Evolutionary conservation across 1,284 basidiomycete species (phyloP).

Genomic region (Albatrellus sp.): DNA sequence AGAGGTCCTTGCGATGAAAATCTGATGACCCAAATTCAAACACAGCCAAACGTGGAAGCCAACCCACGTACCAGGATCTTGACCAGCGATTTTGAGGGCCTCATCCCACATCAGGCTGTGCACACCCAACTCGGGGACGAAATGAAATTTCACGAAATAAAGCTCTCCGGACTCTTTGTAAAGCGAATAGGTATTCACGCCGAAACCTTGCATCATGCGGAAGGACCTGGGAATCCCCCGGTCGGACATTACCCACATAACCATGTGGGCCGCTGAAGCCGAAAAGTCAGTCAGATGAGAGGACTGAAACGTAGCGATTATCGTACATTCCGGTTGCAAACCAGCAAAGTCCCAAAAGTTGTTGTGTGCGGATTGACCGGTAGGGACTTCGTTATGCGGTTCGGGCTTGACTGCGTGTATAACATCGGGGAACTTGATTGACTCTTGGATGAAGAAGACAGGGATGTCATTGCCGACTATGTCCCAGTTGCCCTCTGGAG

Average conservation of each 20-base stretch:
- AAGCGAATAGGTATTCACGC: conserved; percentile 73
- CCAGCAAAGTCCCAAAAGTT: conserved; percentile 78
- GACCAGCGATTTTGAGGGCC: conserved; percentile 70
- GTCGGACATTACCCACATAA: conserved; percentile 78
- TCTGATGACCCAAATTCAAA: conserved; percentile 24
- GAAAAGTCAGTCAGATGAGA: conserved; percentile 3
- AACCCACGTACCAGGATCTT: conserved; percentile 46
- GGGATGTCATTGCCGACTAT: conserved; percentile 70
- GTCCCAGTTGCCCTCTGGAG: conserved; percentile 73
- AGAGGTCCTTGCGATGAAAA: conserved; percentile 72
- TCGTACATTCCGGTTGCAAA: conserved; percentile 46
- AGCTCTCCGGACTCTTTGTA: conserved; percentile 53
- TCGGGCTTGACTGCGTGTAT: conserved; percentile 75
- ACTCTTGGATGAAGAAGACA: conserved; percentile 79
- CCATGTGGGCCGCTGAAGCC: conserved; percentile 57
- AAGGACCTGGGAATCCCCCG: conserved; percentile 70
- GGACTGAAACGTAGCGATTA: not conserved
- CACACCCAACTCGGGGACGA: conserved; percentile 68
- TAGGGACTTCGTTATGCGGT: conserved; percentile 62
- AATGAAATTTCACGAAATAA: conserved; percentile 81
- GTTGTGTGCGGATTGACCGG: conserved; percentile 61
- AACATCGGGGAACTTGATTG: conserved; percentile 76
- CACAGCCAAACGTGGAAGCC: not conserved
- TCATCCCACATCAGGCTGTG: conserved; percentile 83
- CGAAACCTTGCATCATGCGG: conserved; percentile 82